Evolutionary conservation across 73 alveolate genomes (phyloP).

Genomic region (Paramecium tetraurelia): DNA sequence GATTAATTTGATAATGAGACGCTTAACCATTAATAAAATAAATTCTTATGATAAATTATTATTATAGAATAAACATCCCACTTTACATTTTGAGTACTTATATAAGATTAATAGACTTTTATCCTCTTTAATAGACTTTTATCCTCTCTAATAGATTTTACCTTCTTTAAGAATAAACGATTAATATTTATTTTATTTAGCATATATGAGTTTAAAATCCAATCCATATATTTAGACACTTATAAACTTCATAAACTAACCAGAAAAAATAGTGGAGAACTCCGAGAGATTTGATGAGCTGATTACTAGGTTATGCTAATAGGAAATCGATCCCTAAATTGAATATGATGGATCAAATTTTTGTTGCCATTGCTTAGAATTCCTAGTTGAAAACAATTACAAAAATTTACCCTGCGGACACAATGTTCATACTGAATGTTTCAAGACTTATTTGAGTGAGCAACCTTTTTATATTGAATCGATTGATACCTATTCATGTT

Average conservation of each 20-base stretch:
- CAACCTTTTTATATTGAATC: not conserved
- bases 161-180: not conserved
- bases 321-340: not conserved
- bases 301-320: not conserved
- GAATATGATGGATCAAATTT: not conserved
- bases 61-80: too few species aligned
- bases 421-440: not conserved
- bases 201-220: not conserved
- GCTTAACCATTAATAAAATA: constrained; percentile 37
- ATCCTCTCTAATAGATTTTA: too few species aligned
- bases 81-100: too few species aligned
- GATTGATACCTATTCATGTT: not conserved
- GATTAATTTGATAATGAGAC: not conserved
- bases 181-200: not conserved
- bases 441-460: not conserved
- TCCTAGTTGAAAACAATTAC: not conserved
- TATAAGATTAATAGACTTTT: too few species aligned
- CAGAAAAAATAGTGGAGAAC: not conserved
- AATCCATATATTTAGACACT: not conserved
- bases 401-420: not conserved
- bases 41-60: not conserved
- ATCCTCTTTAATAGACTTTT: too few species aligned
- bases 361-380: not conserved
- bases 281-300: not conserved
- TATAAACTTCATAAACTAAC: not conserved